These are phyloP conservation scores for Gonapodya sp. DNA, from an alignment of 192 early-diverging fungal genomes.

Conservation along the genomic window DNA sequence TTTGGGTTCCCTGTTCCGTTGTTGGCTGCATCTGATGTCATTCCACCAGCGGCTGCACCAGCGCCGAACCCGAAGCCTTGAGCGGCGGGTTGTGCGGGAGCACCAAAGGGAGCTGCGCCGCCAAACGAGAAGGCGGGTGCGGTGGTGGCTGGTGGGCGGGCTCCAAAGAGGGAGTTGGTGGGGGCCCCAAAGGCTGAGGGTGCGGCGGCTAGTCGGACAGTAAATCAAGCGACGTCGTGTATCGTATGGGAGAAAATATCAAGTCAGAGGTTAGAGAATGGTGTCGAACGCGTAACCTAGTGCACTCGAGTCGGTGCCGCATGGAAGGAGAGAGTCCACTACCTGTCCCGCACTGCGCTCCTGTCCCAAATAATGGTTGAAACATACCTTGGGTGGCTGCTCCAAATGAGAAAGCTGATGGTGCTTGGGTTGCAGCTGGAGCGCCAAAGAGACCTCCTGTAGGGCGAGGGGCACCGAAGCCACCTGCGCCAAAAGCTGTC, in stretches of 20 bases:
- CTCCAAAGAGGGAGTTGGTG: not conserved
- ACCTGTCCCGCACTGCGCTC: not conserved
- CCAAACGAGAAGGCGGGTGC: slow-evolving; percentile 17
- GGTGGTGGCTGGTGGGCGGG: not conserved
- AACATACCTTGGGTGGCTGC: not conserved
- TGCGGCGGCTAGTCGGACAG: slow-evolving; percentile 13
- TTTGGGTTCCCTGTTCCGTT: not conserved
- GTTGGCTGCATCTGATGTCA: not conserved
- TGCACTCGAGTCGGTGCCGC: too few relatives aligned
- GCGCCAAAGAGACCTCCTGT: not conserved
- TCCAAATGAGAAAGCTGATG: not conserved
- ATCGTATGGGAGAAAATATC: too few relatives aligned
- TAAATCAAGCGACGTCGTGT: not conserved
- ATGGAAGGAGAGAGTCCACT: too few relatives aligned
- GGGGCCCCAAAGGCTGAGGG: slow-evolving; percentile 20
- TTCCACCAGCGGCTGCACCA: not conserved
- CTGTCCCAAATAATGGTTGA: not conserved
- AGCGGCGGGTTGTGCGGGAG: slow-evolving; percentile 15
- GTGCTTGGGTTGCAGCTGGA: not conserved
- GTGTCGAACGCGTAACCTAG: too few relatives aligned
- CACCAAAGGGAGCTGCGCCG: slow-evolving; percentile 32
- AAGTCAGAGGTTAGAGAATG: too few relatives aligned
- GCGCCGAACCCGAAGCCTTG: not conserved
- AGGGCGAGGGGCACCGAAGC: not conserved
- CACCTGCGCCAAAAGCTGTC: not conserved